A percentile compares a stretch with the other conserved stretches of the same genome.
These are phyloP conservation scores for Coix lacrymajobi DNA, from an alignment of 176 grass and related monocot species.

Conservation along the genomic window DNA sequence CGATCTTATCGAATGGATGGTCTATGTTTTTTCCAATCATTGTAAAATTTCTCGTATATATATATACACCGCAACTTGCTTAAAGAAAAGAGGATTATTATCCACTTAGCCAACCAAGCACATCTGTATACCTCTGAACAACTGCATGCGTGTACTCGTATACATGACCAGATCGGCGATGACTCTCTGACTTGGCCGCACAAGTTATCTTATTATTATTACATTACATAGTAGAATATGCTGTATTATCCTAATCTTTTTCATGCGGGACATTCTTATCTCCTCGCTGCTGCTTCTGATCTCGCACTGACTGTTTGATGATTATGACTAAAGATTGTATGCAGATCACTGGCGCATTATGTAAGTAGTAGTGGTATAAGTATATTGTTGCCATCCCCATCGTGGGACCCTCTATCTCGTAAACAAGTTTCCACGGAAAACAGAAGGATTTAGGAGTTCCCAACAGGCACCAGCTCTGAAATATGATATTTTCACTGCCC, in stretches of 20 bases:
- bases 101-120: no score
- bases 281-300: neutral
- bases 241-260: neutral
- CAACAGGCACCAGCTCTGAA: neutral
- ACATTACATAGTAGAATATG: neutral
- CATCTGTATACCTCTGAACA: neutral
- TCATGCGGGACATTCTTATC: slow-evolving; percentile 9
- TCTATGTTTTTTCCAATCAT: no score
- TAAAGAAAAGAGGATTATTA: no score
- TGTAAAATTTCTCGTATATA: no score
- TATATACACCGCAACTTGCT: no score
- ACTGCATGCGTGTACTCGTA: neutral
- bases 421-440: neutral
- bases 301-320: neutral
- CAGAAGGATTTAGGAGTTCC: slow-evolving; percentile 2
- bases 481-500: neutral
- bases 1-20: no score
- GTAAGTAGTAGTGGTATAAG: no score
- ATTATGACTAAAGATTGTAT: slow-evolving; percentile 6
- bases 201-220: neutral
- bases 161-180: neutral
- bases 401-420: neutral
- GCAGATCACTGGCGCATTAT: neutral
- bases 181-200: neutral
- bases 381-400: neutral